Base-by-base conservation (phyloP, 1,284 basidiomycete genomes). In the Puccinia horiana region DNA sequence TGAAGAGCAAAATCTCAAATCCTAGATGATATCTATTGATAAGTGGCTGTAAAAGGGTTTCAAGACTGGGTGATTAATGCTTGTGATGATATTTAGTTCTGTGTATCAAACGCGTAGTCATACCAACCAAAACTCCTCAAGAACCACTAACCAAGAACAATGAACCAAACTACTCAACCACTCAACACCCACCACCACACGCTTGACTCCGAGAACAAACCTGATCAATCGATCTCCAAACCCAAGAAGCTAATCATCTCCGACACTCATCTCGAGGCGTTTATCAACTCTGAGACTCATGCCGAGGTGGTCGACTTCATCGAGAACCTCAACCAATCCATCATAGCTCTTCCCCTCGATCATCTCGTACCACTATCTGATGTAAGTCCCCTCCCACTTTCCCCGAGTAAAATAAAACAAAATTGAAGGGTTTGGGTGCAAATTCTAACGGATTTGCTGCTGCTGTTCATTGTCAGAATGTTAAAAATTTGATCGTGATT, bases 191-290 rank as follows among this genome's bases (percentile, higher is more conserved):
- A 23, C 63, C 20, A 11, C 20, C n/a, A n/a, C n/a, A n/a, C n/a
- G n/a, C n/a, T n/a, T n/a, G 37, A 65, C n/a, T 47, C 42, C 18
- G 63, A 23, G 37, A 72, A 2, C 5, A 11, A 32, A 29, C 6
- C 20, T 14, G 52, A 35, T 74, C 56, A 56, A 63, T 44, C 54
- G 16, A 80, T 29, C 70, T 26, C 40, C 26, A 74, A 54, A 67
- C 89, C 89, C 0, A 86, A 85, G 40, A 98, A 98, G 88, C 89
- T 89, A 29, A 95, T 99, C 84, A 88, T 99, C 26, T 91, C 92
- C 0, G 91, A 90, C 56, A 90, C 90, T 12, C 95, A 98, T 84
- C 90, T 98, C 0, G 89, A 91, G 49, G 91, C 91, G n/a, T 99
- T 98, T 86, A 91, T 95, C 85, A 85, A 89, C 3, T 95, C 93